A percentile compares a stretch with the other conserved stretches of the same genome.
These are phyloP conservation scores for Neopestalotiopsis rosae DNA, from an alignment of 2,329 filamentous ascomycete genomes.

Conservation along the genomic window DNA sequence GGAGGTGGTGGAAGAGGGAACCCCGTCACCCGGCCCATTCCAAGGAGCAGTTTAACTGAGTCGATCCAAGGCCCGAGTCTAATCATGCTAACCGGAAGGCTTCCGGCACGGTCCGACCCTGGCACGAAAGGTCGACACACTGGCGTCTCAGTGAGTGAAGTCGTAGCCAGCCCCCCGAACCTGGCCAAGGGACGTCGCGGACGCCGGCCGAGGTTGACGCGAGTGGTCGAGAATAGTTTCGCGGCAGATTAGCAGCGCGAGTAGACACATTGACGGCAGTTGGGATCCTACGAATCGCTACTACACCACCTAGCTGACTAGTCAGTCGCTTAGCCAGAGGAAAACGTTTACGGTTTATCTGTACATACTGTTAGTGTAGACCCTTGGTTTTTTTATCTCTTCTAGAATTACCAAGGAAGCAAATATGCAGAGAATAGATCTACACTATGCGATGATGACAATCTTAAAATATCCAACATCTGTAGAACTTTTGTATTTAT, in stretches of 20 bases:
- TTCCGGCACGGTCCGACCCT: constrained; percentile 1
- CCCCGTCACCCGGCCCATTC: not conserved
- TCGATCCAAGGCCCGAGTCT: not conserved
- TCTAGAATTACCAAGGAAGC: too few species aligned
- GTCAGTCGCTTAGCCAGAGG: too few species aligned
- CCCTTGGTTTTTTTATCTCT: too few species aligned
- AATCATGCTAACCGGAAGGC: constrained; percentile 1
- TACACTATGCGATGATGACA: too few species aligned
- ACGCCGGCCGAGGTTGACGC: not conserved
- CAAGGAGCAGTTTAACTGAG: not conserved
- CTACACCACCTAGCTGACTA: too few species aligned
- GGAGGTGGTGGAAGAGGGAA: not conserved
- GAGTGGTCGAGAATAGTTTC: not conserved
- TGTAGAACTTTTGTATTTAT: too few species aligned
- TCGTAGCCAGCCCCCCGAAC: not conserved
- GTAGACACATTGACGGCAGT: not conserved
- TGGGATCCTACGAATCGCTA: not conserved
- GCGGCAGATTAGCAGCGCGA: not conserved
- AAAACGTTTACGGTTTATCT: too few species aligned
- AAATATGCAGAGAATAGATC: too few species aligned
- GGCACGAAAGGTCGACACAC: not conserved
- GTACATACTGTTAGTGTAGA: too few species aligned
- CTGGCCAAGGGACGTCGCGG: not conserved
- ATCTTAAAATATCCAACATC: too few species aligned
- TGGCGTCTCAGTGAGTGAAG: not conserved